Evolutionary conservation across 2,329 filamentous ascomycete species (phyloP), one percentile per base, ranked within the genome.

Genomic region (Pyrenophora tritici-repentis): DNA sequence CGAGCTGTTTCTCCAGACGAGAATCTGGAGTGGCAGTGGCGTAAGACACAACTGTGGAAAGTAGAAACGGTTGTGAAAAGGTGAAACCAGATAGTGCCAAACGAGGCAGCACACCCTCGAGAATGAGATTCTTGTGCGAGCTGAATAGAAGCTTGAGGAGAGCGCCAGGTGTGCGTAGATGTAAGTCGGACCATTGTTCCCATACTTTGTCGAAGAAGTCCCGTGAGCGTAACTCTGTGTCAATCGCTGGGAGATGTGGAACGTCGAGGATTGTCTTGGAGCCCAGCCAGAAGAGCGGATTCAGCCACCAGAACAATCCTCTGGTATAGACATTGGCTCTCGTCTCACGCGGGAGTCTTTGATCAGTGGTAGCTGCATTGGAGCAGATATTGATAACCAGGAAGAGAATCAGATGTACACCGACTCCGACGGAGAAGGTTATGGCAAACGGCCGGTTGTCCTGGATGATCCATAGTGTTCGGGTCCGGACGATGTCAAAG

Each of bases 131-230:
- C 10, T 20, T 39, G 20, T 39, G 36, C 72, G 78, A 17, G 78
- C 75, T 8, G 62, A 75, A 47, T 76, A 79, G 53, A 79, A 79
- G 68, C 73, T 79, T 10, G 73, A 79, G 13, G 71, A 65, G n/a
- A 39, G 36, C 20, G 10, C 20, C 20, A 24, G 36, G 20, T 39
- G 36, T 39, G n/a, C 36, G 36, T 39, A 9, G 17, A 26, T 4
- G 36, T 8, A 39, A 39, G 18, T 20, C 13, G 10, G 36, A 26
- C 36, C 36, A 39, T 14, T 39, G 36, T n/a, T n/a, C 7, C 36
- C 36, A 39, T 24, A 39, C 36, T 26, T 26, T 39, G 12, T 39
- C 36, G 18, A 26, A 39, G 13, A 39, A 39, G 1, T 39, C 36
- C 8, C 12, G 36, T 26, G 20, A 26, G 36, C 36, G 36, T 18